phyloP scores from a whole-genome alignment of 108 stramenopile genomes.

The Bacterosira constricta region DNA sequence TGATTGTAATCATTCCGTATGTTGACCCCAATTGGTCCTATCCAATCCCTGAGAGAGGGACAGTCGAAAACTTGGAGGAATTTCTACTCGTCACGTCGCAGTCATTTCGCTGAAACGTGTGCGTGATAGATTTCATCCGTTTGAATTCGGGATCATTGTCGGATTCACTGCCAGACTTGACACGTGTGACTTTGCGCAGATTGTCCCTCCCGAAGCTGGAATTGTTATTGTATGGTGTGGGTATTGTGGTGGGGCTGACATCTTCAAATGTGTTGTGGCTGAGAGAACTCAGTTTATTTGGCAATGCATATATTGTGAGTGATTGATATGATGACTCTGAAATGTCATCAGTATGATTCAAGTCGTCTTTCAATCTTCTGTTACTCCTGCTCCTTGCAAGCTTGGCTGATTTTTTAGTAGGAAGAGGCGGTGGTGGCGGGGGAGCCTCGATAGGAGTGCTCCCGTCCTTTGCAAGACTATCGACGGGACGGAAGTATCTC shows the following conservation, averaged over 20 bases:
- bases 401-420: background rate
- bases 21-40: conserved; percentile 1
- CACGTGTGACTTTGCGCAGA: background rate
- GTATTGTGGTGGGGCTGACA: background rate
- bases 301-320: background rate
- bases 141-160: conserved; percentile 2
- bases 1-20: background rate
- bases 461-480: background rate
- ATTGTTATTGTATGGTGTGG: background rate
- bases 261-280: background rate
- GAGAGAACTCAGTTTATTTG: background rate
- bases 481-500: background rate
- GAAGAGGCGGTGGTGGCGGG: background rate
- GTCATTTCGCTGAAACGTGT: conserved; percentile 4
- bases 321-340: background rate
- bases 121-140: conserved; percentile 6
- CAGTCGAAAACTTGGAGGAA: background rate
- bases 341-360: background rate
- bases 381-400: background rate
- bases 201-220: background rate
- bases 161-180: background rate
- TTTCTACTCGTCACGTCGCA: background rate
- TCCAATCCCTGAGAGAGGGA: background rate
- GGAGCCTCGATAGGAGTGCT: no score
- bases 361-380: no score